Base-by-base conservation (phyloP, 2,329 filamentous ascomycete species). In the Drechslera avenae region DNA sequence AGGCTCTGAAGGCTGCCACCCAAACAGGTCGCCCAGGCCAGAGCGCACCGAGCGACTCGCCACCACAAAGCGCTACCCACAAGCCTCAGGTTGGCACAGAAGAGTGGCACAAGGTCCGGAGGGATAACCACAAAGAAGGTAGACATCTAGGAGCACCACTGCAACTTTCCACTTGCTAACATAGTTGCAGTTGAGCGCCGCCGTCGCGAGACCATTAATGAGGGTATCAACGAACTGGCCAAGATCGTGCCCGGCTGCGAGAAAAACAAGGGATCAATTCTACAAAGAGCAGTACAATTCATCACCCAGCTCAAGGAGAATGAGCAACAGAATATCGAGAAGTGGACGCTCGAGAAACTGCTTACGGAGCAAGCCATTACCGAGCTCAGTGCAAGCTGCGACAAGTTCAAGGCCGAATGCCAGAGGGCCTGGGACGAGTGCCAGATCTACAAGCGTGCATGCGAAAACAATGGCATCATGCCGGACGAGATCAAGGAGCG, bases 101-200 rank as follows among this genome's bases (percentile, higher is more conserved):
- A 46, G 93, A 97, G 75, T 99, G 94, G 94, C 94, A 99, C 74
- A 96, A 96, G 73, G 87, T 96, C 66, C 86, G 94, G 56, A 94
- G 96, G 72, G 93, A 97, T 68, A 99, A 97, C 60, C 94, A 99
- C 78, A 99, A 99, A 83, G 93, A 97, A 82, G 94, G 93, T 94
- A 76, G 68, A 83, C 23, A 5, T 8, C 1, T 37, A 4, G 4
- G 8, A n/a, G 12, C 3, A 0, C 62, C 62, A 12, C 13, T 6
- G 18, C 16, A 9, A 6, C 18, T 14, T 16, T 5, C 28, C 2
- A 9, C 28, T 33, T 10, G 39, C 61, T 64, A 19, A 65, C 52
- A 4, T 16, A 6, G 14, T 30, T 37, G 12, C 46, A 97, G 94
- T 99, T 56, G 94, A 99, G 77, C 91, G 94, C 54, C 90, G 94